Base-by-base conservation (phyloP, 177 flowering plant species). In the Telopea speciosissima region DNA sequence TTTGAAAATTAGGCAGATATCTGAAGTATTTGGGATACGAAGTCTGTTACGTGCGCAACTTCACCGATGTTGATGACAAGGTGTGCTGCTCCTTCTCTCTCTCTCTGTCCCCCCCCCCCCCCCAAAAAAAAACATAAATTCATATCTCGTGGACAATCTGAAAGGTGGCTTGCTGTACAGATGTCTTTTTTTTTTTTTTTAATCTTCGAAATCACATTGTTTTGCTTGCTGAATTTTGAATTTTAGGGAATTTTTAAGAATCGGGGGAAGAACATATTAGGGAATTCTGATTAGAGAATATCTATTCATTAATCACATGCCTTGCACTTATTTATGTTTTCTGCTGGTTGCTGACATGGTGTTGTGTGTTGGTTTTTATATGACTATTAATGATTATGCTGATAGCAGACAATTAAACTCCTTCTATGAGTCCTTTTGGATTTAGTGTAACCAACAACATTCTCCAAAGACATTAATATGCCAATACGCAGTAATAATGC, bases 51-150 rank as follows among this genome's bases (percentile, higher is more conserved):
- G 96, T 95, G 56, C 97, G 99, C 31, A 95, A 95, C 77, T 92
- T 95, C 85, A 92, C 99, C 3, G 99, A 95, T 83, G 97, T 95
- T 65, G 99, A 95, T 84, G 99, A 92, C 83, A 95, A 95, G 93
- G 99, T 89, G 54, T 81, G 89, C 40, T 4, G 5, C 40, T 36
- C 40, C 40, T 31, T 5, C 5, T 5, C 33, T 5, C 5, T 31
- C 33, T 31, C 33, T 8, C 40, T 5, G 1, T 8, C 5, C 40
- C 40, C 40, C 40, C 9, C 40, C n/a, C n/a, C n/a, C n/a, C n/a
- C n/a, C n/a, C n/a, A n/a, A n/a, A n/a, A n/a, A n/a, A n/a, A n/a
- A n/a, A n/a, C n/a, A n/a, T n/a, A 58, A n/a, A 58, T 58, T 2
- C 23, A 58, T 58, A 4, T 5, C 24, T 58, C 14, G 23, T 49